A percentile compares a stretch with the other conserved stretches of the same genome.
phyloP scores from a whole-genome alignment of 495 filamentous ascomycete species.

The Tuber magnatum region DNA sequence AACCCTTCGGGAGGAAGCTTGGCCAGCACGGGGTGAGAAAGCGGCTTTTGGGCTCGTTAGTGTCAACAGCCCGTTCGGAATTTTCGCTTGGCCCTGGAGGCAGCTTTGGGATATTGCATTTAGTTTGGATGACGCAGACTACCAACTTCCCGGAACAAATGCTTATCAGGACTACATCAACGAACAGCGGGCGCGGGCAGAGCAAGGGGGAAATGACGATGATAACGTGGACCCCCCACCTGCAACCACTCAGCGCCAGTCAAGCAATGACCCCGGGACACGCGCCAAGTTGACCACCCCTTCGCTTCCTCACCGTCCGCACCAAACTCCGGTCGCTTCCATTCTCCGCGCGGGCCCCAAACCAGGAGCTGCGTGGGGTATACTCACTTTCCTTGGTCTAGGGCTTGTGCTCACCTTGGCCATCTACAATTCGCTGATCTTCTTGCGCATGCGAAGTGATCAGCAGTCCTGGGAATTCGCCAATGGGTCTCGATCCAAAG shows the following conservation, averaged over 20 bases:
- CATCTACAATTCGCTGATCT: conserved; percentile 25
- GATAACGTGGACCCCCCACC: background rate
- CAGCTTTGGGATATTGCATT: conserved; percentile 29
- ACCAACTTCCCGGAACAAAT: conserved; percentile 12
- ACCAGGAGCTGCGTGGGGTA: conserved; percentile 21
- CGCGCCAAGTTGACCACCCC: background rate
- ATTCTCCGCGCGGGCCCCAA: conserved; percentile 26
- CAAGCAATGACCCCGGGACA: background rate
- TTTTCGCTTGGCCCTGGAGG: conserved; percentile 27
- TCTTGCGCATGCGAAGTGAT: conserved; percentile 16
- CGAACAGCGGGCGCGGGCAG: background rate
- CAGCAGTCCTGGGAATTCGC: conserved; percentile 26
- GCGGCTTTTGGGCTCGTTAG: conserved; percentile 13
- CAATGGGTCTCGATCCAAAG: conserved; percentile 9
- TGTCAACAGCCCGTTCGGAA: conserved; percentile 23
- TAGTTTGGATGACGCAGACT: conserved; percentile 29
- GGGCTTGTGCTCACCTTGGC: background rate
- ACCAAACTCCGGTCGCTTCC: conserved; percentile 14
- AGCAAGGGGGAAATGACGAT: background rate
- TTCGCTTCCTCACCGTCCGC: conserved; percentile 7
- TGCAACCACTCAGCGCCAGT: background rate
- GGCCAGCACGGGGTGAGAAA: conserved; percentile 19
- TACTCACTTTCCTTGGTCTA: conserved; percentile 13
- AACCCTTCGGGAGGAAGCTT: conserved; percentile 19
- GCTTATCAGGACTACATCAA: background rate